These are phyloP conservation scores for Nannochloris sp. DNA, from an alignment of 139 green algal genomes.

Conservation along the genomic window DNA sequence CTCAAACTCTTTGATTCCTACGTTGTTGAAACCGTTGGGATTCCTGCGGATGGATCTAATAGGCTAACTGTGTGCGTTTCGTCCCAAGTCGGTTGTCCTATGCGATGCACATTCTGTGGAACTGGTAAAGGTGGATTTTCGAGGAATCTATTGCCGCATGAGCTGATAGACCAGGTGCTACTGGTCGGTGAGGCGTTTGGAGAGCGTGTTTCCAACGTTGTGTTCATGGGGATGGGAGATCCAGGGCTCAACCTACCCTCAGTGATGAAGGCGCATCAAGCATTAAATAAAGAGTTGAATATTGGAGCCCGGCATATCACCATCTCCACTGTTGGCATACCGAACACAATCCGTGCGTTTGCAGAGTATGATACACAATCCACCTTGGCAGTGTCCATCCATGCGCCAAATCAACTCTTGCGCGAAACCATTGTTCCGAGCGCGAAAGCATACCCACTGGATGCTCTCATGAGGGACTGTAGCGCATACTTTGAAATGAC, in stretches of 20 bases:
- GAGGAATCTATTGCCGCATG: constrained; percentile 78
- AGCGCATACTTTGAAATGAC: constrained; percentile 62
- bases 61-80: constrained; percentile 92
- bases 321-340: constrained; percentile 87
- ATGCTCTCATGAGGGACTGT: constrained; percentile 74
- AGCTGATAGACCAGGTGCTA: constrained; percentile 93
- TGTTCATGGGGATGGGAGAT: constrained; percentile 98
- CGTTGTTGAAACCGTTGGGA: constrained; percentile 87
- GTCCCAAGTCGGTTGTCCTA: constrained; percentile 92
- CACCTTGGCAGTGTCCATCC: constrained; percentile 71
- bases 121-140: constrained; percentile 96
- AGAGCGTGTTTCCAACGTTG: constrained; percentile 31
- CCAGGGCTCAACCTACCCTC: constrained; percentile 83
- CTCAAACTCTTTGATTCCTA: constrained; percentile 80
- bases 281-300: constrained; percentile 78
- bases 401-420: constrained; percentile 65
- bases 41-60: constrained; percentile 8
- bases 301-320: constrained; percentile 86
- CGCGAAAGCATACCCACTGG: constrained; percentile 75
- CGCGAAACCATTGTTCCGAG: constrained; percentile 55
- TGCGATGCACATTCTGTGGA: constrained; percentile 96
- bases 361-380: constrained; percentile 44
- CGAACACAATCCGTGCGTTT: constrained; percentile 58
- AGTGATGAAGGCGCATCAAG: constrained; percentile 55
- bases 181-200: constrained; percentile 51